Conservation (phyloP, 129 eudicot genomes). For the Kitagawia praeruptora region DNA sequence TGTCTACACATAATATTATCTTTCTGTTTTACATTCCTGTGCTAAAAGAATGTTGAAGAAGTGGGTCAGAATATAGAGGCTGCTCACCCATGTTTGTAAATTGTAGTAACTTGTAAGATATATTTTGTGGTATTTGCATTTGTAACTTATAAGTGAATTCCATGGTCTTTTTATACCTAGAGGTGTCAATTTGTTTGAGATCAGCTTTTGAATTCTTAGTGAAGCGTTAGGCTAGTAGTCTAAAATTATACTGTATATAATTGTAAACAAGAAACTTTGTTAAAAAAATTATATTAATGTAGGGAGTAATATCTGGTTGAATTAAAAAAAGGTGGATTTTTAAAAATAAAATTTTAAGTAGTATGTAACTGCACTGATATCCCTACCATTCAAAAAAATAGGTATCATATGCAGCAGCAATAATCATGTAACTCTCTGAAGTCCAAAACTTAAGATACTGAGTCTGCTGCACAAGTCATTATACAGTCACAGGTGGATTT, state of each 20-base stretch:
- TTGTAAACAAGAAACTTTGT: too few species aligned
- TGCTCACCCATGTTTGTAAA: background rate
- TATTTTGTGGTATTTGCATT: background rate
- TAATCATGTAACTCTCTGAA: background rate
- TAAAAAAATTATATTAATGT: too few species aligned
- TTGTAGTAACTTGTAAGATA: background rate
- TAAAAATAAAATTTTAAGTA: too few species aligned
- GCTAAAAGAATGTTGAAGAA: background rate
- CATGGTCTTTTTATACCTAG: background rate
- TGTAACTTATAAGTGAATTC: background rate
- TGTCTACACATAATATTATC: background rate
- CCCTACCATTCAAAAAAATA: background rate
- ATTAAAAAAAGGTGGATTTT: too few species aligned
- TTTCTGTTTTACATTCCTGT: background rate
- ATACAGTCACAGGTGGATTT: background rate
- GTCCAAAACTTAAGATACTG: background rate
- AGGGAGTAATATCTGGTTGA: background rate
- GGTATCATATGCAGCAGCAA: background rate
- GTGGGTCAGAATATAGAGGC: background rate
- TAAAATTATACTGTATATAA: background rate
- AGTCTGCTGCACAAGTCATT: background rate
- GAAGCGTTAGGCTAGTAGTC: background rate
- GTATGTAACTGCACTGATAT: background rate
- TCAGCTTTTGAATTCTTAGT: background rate
- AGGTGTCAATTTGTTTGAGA: background rate